Evolutionary conservation across 306 rosid genomes (phyloP).

Genomic region (Prinsepia uniflora): DNA sequence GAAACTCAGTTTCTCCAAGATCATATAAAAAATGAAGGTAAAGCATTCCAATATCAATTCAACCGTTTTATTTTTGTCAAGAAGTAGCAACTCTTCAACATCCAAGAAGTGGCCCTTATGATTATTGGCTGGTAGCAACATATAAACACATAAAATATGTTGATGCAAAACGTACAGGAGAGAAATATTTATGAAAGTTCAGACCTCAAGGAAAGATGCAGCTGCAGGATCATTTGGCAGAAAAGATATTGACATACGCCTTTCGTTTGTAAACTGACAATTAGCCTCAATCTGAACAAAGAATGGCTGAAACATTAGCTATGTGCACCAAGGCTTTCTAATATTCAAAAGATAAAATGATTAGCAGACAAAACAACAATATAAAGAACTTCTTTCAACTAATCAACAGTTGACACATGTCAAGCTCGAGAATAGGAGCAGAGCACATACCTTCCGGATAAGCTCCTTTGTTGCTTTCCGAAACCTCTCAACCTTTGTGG

Average conservation of each 20-base stretch:
- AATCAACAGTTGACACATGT: not conserved
- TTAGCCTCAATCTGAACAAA: conserved; percentile 63
- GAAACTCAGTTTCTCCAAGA: not conserved
- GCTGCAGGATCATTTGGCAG: conserved; percentile 66
- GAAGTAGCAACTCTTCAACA: not conserved
- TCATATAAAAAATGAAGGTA: not conserved
- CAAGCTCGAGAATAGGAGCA: conserved; percentile 3
- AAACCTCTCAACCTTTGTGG: conserved; percentile 80
- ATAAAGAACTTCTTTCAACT: not conserved
- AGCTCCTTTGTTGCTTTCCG: conserved; percentile 71
- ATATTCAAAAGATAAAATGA: conserved; percentile 6
- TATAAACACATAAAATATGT: not conserved
- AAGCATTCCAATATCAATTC: not conserved
- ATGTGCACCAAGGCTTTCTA: conserved; percentile 13
- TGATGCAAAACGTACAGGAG: not conserved
- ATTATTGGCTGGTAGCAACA: not conserved
- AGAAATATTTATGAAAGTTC: conserved; percentile 7
- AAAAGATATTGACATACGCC: conserved; percentile 60
- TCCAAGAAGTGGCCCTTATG: not conserved
- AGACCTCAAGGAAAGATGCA: conserved; percentile 72
- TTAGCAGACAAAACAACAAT: not conserved
- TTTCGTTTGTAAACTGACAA: conserved; percentile 60
- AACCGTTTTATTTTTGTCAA: not conserved
- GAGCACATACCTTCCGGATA: conserved; percentile 59
- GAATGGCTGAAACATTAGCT: conserved; percentile 33